These are phyloP conservation scores for Dittrichia graveolens DNA, from an alignment of 129 eudicot genomes.

Conservation along the genomic window DNA sequence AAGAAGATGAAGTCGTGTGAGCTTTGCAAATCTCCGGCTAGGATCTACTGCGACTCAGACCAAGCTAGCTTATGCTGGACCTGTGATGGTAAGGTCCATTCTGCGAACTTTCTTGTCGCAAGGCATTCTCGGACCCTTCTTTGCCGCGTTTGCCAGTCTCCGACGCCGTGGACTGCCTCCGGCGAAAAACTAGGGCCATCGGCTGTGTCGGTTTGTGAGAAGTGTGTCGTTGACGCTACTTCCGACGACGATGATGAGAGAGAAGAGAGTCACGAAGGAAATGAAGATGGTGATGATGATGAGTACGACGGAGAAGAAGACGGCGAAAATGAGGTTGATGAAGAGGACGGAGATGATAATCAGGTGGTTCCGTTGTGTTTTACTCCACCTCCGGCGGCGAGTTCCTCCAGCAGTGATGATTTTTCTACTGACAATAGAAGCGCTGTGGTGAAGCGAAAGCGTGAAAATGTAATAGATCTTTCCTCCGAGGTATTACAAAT, in stretches of 20 bases:
- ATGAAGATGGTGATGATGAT: constrained; percentile 30
- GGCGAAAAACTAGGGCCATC: constrained; percentile 51
- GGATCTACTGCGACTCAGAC: constrained; percentile 73
- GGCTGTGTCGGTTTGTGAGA: constrained; percentile 50
- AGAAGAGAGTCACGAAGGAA: constrained; percentile 28
- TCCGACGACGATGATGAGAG: constrained; percentile 24
- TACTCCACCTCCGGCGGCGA: constrained; percentile 42
- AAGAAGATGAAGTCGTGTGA: constrained; percentile 58
- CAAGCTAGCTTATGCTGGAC: constrained; percentile 71
- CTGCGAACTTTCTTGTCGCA: constrained; percentile 76
- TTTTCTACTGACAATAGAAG: constrained; percentile 14
- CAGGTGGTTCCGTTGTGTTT: constrained; percentile 60
- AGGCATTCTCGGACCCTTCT: constrained; percentile 57
- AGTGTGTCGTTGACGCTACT: constrained; percentile 40
- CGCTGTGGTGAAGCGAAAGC: constrained; percentile 34
- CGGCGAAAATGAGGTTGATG: constrained; percentile 26
- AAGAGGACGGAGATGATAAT: constrained; percentile 43
- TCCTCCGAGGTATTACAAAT: constrained; percentile 31
- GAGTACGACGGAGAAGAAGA: constrained; percentile 41
- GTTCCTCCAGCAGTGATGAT: constrained; percentile 42
- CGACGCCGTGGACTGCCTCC: constrained; percentile 62
- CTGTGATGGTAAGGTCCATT: constrained; percentile 78
- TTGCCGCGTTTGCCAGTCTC: constrained; percentile 60
- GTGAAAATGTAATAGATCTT: constrained; percentile 36
- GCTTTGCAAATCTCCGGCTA: constrained; percentile 60